Evolutionary conservation across 805 yeast species (phyloP).

Genomic region (Teunomyces gatunensis): DNA sequence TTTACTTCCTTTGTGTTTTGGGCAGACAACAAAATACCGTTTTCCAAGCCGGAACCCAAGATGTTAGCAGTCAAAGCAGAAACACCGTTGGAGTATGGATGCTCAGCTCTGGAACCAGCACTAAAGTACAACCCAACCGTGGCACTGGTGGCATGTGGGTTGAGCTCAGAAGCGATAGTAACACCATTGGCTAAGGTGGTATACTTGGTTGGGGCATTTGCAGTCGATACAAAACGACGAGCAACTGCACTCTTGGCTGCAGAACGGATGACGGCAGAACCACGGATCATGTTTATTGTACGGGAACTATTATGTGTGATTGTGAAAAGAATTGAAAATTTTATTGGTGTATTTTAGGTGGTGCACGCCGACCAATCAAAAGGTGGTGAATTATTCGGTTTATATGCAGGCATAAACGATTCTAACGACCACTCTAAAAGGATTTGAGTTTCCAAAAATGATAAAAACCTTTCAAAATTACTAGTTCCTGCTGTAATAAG

Average conservation of each 20-base stretch:
- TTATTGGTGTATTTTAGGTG: constrained; percentile 4
- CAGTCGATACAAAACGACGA: constrained; percentile 62
- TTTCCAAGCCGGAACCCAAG: constrained; percentile 37
- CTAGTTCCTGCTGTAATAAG: no score
- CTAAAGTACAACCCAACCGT: constrained; percentile 69
- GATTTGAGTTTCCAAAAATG: no score
- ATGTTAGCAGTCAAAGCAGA: constrained; percentile 60
- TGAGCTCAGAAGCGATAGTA: constrained; percentile 66
- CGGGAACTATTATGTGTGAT: constrained; percentile 1
- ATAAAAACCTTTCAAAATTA: no score
- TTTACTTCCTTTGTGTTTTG: constrained; percentile 61
- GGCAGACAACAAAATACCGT: constrained; percentile 58
- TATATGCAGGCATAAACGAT: constrained; percentile 10
- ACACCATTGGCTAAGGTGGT: constrained; percentile 74
- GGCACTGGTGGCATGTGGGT: constrained; percentile 53
- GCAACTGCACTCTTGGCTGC: constrained; percentile 25
- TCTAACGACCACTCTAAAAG: not conserved
- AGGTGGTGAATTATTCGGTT: constrained; percentile 12
- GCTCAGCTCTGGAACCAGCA: constrained; percentile 80
- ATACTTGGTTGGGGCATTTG: constrained; percentile 57
- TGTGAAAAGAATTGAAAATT: constrained; percentile 6
- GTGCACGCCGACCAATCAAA: constrained; percentile 17
- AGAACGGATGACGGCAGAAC: constrained; percentile 31
- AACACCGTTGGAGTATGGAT: constrained; percentile 79
- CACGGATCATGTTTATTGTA: constrained; percentile 37